phyloP scores from a whole-genome alignment of 352 stramenopile genomes.

The Phytopythium helicoides region DNA sequence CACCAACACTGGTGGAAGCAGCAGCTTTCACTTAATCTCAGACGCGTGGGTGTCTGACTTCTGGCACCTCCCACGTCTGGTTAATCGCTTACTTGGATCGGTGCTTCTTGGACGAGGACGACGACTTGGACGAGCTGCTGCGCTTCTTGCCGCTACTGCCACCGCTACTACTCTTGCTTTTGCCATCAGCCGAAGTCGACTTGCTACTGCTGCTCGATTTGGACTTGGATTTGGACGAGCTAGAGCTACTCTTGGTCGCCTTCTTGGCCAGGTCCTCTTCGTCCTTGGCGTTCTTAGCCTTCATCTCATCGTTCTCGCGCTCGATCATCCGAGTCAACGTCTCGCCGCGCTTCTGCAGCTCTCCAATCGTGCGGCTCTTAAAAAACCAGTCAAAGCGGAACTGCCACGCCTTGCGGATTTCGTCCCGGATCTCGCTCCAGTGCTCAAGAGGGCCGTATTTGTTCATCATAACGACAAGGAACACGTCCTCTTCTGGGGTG shows the following conservation, averaged over 20 bases:
- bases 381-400: constrained; percentile 99
- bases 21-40: background rate
- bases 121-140: constrained; percentile 55
- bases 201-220: constrained; percentile 56
- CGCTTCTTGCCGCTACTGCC: constrained; percentile 66
- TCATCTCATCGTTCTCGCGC: constrained; percentile 90
- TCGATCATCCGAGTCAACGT: constrained; percentile 95
- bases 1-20: background rate
- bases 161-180: constrained; percentile 38
- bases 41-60: background rate
- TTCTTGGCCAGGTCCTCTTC: constrained; percentile 82
- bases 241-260: constrained; percentile 59
- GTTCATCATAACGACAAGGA: constrained; percentile 99
- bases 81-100: constrained; percentile 38
- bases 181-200: constrained; percentile 38
- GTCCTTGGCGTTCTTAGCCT: constrained; percentile 67
- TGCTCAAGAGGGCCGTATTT: constrained; percentile 95
- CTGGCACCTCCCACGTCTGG: background rate
- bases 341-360: constrained; percentile 97
- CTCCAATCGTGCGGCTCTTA: constrained; percentile 96
- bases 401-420: constrained; percentile 97
- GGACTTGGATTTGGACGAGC: constrained; percentile 61
- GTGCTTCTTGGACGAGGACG: constrained; percentile 66
- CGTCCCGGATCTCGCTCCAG: constrained; percentile 96
- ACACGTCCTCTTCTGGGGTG: constrained; percentile 98